Conservation (phyloP, 2,329 filamentous ascomycete species). For the Penicillium freii region DNA sequence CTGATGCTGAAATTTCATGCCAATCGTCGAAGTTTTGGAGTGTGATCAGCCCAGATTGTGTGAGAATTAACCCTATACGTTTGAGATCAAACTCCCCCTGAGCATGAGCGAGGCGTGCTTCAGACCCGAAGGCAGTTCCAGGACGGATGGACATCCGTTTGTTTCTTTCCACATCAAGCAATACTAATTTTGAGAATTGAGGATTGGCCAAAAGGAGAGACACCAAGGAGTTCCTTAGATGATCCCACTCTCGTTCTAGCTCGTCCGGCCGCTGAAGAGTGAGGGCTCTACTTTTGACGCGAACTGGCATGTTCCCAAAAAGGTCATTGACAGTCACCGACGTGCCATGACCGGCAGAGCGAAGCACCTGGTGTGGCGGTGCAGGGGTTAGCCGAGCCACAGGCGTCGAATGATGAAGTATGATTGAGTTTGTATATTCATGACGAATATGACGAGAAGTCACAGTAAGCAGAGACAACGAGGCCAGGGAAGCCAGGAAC, state of each 20-base stretch:
- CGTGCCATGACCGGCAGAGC: slow-evolving; percentile 66
- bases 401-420: slow-evolving; percentile 66
- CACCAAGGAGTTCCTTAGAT: slow-evolving; percentile 58
- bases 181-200: slow-evolving; percentile 53
- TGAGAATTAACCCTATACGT: slow-evolving; percentile 55
- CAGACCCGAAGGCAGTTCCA: background rate
- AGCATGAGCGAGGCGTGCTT: background rate
- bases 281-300: slow-evolving; percentile 73
- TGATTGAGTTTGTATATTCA: slow-evolving; percentile 59
- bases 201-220: slow-evolving; percentile 71
- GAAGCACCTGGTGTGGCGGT: slow-evolving; percentile 56
- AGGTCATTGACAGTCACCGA: slow-evolving; percentile 72
- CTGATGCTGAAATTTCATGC: slow-evolving; percentile 68
- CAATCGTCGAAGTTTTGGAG: slow-evolving; percentile 57
- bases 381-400: slow-evolving; percentile 65
- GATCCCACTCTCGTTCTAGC: slow-evolving; percentile 63
- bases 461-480: slow-evolving; percentile 73
- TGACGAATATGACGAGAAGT: slow-evolving; percentile 62
- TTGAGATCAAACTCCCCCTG: slow-evolving; percentile 24
- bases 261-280: slow-evolving; percentile 52
- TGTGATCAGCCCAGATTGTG: slow-evolving; percentile 64
- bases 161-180: slow-evolving; percentile 54
- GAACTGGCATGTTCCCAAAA: slow-evolving; percentile 87
- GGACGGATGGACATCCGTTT: slow-evolving; percentile 37
- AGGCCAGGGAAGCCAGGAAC: slow-evolving; percentile 74